phyloP scores from a whole-genome alignment of 106 monocot genomes.

The Agapanthus africanus region DNA sequence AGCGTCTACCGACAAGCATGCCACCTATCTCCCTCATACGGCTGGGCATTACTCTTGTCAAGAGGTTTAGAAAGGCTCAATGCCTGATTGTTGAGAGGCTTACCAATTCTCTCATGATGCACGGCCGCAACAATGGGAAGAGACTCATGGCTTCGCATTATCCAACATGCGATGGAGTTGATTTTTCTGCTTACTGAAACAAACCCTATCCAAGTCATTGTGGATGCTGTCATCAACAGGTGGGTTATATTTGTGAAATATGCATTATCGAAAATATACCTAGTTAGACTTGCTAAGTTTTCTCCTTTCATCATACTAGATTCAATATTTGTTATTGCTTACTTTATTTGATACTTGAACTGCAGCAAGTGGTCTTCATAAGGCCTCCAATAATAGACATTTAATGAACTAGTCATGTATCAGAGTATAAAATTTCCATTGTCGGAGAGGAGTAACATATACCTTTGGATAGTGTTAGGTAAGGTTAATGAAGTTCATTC shows the following conservation, averaged over 20 bases:
- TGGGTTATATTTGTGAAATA: not conserved
- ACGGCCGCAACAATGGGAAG: conserved; percentile 60
- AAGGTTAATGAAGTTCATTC: too few species aligned
- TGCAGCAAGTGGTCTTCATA: too few species aligned
- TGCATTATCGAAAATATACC: too few species aligned
- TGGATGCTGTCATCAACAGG: conserved; percentile 49
- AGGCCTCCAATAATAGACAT: too few species aligned
- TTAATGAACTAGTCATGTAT: too few species aligned
- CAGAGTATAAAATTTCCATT: too few species aligned
- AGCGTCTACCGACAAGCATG: conserved; percentile 28
- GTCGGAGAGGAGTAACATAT: too few species aligned
- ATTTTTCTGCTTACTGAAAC: conserved; percentile 56
- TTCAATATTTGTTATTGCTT: too few species aligned
- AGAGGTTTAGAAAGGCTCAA: conserved; percentile 49
- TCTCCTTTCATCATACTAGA: too few species aligned
- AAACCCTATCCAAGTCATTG: conserved; percentile 48
- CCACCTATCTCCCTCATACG: conserved; percentile 51
- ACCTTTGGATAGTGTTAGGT: too few species aligned
- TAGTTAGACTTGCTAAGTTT: too few species aligned
- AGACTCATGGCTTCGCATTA: conserved; percentile 25
- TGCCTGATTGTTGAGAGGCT: conserved; percentile 52
- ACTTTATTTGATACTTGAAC: too few species aligned
- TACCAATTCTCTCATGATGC: conserved; percentile 69
- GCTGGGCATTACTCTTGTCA: conserved; percentile 50
- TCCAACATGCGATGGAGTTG: conserved; percentile 55